Base-by-base conservation (phyloP, 2,329 filamentous ascomycete species). In the Colletotrichum sp. region DNA sequence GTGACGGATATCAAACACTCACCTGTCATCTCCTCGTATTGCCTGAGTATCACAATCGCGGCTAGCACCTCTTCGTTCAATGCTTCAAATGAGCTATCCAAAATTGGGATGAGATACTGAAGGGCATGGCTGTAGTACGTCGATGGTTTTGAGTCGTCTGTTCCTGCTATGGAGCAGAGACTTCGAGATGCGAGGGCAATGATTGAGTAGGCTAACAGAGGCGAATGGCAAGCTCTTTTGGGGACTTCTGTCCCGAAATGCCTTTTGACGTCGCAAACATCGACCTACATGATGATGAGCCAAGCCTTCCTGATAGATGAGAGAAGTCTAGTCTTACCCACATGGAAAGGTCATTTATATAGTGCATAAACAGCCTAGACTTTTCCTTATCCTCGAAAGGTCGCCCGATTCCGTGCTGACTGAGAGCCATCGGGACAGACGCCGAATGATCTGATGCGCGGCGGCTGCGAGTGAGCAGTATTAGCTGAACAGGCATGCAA, bases 221-320 rank as follows among this genome's bases (percentile, higher is more conserved):
- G 84, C 52, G 84, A 86, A 30, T 81, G 78, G 5, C 83, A 82
- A 8, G 86, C 86, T 67, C 85, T 79, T 44, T 84, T 83, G 4
- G 86, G 86, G 3, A 88, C 85, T 26, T 85, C 83, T 16, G 82
- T 82, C 4, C 81, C 82, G 76, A 88, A 88, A 78, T 87, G 84
- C 8, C 82, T 81, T 34, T 84, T 81, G 13, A 81, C 82, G 57
- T 88, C 86, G 74, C 86, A 87, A 5, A 85, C 79, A 75, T 88
- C 86, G 75, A 87, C 85, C 84, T 85, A 79, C 2, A 30, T 24
- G 9, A 8, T 6, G 3, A 9, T 21, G 1, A 68, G 16, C 15
- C 18, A 32, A 32, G 32, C 32, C 1, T 32, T 6, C 2, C 5
- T 32, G 1, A 32, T 12, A 6, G 12, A 13, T 12, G 32, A 32